phyloP scores from a whole-genome alignment of 441 rosid genomes.

The Mallotus repandus region DNA sequence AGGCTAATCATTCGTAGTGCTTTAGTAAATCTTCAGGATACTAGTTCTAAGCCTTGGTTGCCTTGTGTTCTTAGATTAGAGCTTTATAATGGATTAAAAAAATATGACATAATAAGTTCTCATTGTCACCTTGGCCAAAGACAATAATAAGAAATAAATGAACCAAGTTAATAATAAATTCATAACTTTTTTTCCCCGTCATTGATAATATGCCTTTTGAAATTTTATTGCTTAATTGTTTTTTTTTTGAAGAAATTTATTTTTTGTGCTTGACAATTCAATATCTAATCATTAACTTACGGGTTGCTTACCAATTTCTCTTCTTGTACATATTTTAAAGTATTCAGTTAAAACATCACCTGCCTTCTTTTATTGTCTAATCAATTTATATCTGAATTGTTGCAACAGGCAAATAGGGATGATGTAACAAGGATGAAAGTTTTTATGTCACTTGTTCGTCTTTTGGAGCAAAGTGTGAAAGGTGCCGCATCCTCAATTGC shows the following conservation, averaged over 20 bases:
- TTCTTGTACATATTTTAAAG: background rate
- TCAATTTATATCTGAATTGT: slow-evolving; percentile 13
- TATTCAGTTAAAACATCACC: background rate
- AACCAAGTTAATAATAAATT: background rate
- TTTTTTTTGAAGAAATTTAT: too few relatives aligned
- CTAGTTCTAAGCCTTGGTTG: background rate
- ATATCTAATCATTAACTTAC: too few relatives aligned
- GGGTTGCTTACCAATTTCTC: background rate
- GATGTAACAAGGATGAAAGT: slow-evolving; percentile 92
- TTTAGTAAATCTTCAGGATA: background rate
- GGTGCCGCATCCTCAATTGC: slow-evolving; percentile 36
- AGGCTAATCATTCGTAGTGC: background rate
- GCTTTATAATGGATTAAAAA: background rate
- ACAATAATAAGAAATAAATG: background rate
- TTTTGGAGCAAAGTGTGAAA: slow-evolving; percentile 73
- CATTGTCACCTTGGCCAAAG: too few relatives aligned
- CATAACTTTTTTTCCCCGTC: background rate
- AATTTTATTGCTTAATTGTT: too few relatives aligned
- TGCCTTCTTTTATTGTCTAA: background rate
- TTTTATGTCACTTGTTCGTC: slow-evolving; percentile 79
- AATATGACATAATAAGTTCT: too few relatives aligned
- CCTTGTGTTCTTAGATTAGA: background rate
- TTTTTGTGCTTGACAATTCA: background rate
- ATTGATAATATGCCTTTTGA: too few relatives aligned
- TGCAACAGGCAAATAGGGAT: slow-evolving; percentile 74